Evolutionary conservation across 352 stramenopile genomes (phyloP), one percentile per base, ranked within the genome.

Genomic region (Elongisporangium prolatum): DNA sequence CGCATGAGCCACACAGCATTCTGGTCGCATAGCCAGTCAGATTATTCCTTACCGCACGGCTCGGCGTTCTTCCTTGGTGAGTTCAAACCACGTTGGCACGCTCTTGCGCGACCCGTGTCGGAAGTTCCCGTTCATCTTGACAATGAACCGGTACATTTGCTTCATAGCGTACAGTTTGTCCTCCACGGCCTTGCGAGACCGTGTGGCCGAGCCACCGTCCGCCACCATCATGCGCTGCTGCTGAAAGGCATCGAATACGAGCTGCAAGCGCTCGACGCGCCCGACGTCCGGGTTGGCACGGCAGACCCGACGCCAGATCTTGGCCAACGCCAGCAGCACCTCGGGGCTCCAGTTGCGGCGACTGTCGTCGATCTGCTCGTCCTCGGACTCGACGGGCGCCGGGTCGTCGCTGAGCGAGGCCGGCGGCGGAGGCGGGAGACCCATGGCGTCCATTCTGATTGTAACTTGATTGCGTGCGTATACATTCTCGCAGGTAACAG

Each of bases 61-160:
- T 21, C 76, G 74, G 10, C 69, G 74, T 57, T 87, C 76, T 11
- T 86, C 66, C 47, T 78, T 81, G 34, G 69, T 72, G 20, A 88
- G 66, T 56, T 77, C 68, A 63, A 88, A 88, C 78, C 78, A 88
- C 48, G 71, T 64, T 21, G 74, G 74, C n/a, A 65, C 61, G 21
- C 50, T 56, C 20, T 62, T 64, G 50, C 61, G 49, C 8, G 55
- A 52, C 1, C 59, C 57, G 24, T 74, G 68, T 56, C 68, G 64
- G 50, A 85, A 72, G 44, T 72, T 74, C 51, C 70, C 63, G 54
- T 82, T 87, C 52, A 84, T 73, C 56, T 83, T 72, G 17, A 78
- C 40, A 50, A 89, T 84, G 58, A 89, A 89, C 25, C 83, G 74
- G 60, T 89, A 84, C 79, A 89, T 87, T 47, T 86, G 79, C 64